Conservation (phyloP, 805 yeast genomes). For the Clavispora santaluciae region DNA sequence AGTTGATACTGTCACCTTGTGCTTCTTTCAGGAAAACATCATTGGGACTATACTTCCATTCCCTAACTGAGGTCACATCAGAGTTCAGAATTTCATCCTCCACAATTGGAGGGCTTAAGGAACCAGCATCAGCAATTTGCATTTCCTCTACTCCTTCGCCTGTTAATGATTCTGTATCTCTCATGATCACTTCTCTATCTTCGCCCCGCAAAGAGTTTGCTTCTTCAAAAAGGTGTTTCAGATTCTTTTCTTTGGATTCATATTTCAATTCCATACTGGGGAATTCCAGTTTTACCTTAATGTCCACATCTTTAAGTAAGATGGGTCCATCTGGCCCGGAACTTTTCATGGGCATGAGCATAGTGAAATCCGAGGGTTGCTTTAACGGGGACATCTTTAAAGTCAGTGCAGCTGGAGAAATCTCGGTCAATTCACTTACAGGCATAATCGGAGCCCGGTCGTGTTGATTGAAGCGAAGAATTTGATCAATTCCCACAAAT, state of each 20-base stretch:
- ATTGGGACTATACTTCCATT: neutral
- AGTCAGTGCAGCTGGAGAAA: slow-evolving; percentile 16
- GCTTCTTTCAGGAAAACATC: neutral
- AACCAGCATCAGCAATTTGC: slow-evolving; percentile 2
- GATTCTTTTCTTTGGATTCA: neutral
- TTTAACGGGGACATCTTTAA: slow-evolving; percentile 27
- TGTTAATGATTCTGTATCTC: neutral
- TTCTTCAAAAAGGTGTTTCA: neutral
- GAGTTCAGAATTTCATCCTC: neutral
- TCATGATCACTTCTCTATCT: neutral
- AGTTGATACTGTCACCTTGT: neutral
- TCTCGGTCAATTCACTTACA: slow-evolving; percentile 27
- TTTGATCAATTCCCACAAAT: slow-evolving; percentile 28
- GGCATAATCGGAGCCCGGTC: slow-evolving; percentile 12
- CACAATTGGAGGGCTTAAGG: no score
- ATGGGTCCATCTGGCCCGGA: neutral
- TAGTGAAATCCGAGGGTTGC: slow-evolving; percentile 28
- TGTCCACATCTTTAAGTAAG: neutral
- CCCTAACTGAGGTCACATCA: neutral
- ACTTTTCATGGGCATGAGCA: slow-evolving; percentile 20
- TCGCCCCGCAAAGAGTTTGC: neutral
- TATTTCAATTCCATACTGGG: neutral
- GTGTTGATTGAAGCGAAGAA: slow-evolving; percentile 10
- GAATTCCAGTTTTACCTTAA: neutral
- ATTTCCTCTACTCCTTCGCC: neutral